Evolutionary conservation across 495 filamentous ascomycete species (phyloP), one percentile per base, ranked within the genome.

Genomic region (Penicillium pulvis): DNA sequence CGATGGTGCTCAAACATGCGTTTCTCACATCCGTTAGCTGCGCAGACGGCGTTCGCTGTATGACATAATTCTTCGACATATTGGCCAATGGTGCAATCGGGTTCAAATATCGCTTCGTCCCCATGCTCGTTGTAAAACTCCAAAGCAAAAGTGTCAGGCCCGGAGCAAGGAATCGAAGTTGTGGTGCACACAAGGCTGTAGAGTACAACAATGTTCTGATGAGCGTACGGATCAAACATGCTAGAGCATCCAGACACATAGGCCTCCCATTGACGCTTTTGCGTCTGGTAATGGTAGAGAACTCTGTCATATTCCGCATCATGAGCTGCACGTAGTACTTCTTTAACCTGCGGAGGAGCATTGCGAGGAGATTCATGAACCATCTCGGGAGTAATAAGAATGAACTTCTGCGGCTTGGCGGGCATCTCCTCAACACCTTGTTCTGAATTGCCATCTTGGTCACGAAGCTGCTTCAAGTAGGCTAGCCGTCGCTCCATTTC

Each of bases 221-320:
- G 95, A 1, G 90, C 86, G 62, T 89, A 92, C 7, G 95, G 95
- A 70, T 97, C 91, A 62, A 97, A 99, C 6, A 97, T 79, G 63
- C 93, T 88, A 53, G 86, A 77, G 53, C 89, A 92, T 17, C 89
- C 90, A 35, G 91, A 79, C 7, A 96, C 85, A 58, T 95, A 96
- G 20, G 90, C 88, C 62, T 98, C 95, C 93, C 94, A 98, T 60
- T 97, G 92, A 45, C 89, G 83, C 56, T 91, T 96, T 71, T 98
- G 94, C 0, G 93, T 97, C 69, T 91, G 84, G 67, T 97, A 98
- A 57, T 92, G 91, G 70, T 98, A 91, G 35, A 95, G 72, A 11
- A 93, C 93, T 72, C 93, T 93, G 69, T 98, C 94, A 64, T 96
- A 97, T 65, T 99, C 95, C 16, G 92, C 90, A 65, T 96, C 90